Percentiles rank a stretch among this genome's conserved stretches.
Conservation (phyloP, 2,329 filamentous ascomycete species). For the Arthrobotrys conoides region DNA sequence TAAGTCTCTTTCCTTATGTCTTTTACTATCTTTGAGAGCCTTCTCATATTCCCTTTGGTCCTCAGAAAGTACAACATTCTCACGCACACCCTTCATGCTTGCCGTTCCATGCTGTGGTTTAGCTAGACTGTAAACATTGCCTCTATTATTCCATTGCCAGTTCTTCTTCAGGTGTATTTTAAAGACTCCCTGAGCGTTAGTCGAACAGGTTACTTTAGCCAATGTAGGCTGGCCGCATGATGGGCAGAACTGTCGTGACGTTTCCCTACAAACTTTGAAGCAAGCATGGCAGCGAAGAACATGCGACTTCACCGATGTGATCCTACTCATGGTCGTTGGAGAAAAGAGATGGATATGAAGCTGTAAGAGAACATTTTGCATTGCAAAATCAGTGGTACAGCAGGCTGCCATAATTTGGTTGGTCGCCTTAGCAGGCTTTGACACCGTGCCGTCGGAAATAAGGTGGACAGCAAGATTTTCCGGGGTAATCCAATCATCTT, state of each 20-base stretch:
- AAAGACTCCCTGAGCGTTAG: conserved; percentile 83
- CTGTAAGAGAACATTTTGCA: conserved; percentile 96
- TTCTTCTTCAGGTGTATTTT: conserved; percentile 90
- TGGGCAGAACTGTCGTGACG: conserved; percentile 91
- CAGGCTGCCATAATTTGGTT: conserved; percentile 86
- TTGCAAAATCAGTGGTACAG: conserved; percentile 94
- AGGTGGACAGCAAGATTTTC: conserved; percentile 87
- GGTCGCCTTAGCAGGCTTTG: conserved; percentile 69
- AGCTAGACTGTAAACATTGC: conserved; percentile 91
- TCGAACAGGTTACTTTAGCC: conserved; percentile 86
- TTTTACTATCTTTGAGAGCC: conserved; percentile 76
- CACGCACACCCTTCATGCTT: conserved; percentile 90
- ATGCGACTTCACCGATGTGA: conserved; percentile 88
- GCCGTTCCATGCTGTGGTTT: conserved; percentile 87
- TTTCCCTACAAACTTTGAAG: conserved; percentile 83
- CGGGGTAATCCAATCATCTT: conserved; percentile 86
- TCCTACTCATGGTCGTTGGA: conserved; percentile 76
- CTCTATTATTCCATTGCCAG: conserved; percentile 95
- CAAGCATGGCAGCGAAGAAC: conserved; percentile 94
- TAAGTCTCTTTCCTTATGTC: conserved; percentile 79
- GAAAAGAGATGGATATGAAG: conserved; percentile 94
- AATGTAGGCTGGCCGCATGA: conserved; percentile 90
- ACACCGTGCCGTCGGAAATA: conserved; percentile 62
- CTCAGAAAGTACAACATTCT: conserved; percentile 85
- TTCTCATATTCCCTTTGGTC: conserved; percentile 93